Evolutionary conservation across 768 basidiomycete species (phyloP), one percentile per base, ranked within the genome.

Genomic region (Phylloporus sp.): DNA sequence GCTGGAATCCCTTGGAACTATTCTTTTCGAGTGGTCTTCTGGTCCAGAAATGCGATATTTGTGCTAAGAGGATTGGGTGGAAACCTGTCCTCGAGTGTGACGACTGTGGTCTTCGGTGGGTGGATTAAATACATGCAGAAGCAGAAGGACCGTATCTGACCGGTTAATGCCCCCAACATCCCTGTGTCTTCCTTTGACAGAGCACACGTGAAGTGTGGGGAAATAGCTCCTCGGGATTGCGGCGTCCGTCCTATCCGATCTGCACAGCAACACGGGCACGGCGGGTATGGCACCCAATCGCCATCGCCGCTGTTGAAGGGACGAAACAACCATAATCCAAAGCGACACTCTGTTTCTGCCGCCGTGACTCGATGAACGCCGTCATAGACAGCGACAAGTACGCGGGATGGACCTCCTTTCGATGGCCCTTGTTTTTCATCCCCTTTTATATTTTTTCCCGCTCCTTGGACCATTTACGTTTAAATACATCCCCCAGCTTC

Each of bases 141-240:
- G 47, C 12, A 55, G 50, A 45, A 55, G 48, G 50, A 23, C 44
- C 24, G 54, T 38, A 47, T 54, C 59, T 66, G 32, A 64, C 46
- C 2, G 58, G 54, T 28, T 47, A 46, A 24, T 40, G 12, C 24
- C 15, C 42, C 23, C 28, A 44, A 36, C 35, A n/a, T 54, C 47
- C 34, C 29, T 48, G 26, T 51, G 36, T 52, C 53, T 56, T 60
- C 51, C 46, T 47, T 59, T 36, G 34, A 56, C 59, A 89, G 90
- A 59, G 80, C 87, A n/a, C 91, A 94, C 63, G 76, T 89, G 56
- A 91, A 91, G 64, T 94, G 91, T 60, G 91, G 90, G 16, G 91
- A 94, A 64, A 61, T 80, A 41, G 90, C 91, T 12, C 90, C 91
- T 10, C 74, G 77, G 47, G 85, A 92, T 67, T 92, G 91, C 60